Evolutionary conservation across 805 yeast genomes (phyloP), one percentile per base, ranked within the genome.

Genomic region (Kluyveromyces dobzhanskii): DNA sequence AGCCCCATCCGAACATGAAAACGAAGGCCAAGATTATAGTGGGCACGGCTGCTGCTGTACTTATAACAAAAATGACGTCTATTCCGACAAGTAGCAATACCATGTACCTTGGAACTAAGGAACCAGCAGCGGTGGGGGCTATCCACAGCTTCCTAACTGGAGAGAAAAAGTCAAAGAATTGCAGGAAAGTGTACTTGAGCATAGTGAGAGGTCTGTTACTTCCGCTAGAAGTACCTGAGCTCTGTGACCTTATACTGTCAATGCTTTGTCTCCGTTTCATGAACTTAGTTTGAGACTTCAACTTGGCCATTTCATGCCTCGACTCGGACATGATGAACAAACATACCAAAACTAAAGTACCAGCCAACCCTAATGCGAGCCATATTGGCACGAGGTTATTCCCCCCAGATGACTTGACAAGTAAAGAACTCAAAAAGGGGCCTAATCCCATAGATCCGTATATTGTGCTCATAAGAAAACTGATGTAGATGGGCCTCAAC

Each of bases 391-490:
- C 26, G 11, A 57, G 40, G 28, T 57, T 51, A 2, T 63, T 56
- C 12, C 54, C 59, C 9, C 47, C 37, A 46, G 60, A 39, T 0
- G 40, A 4, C 21, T 56, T 56, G 3, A 67, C 49, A 1, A 65
- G 34, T 0, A 63, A 24, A 25, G 78, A 73, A 3, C 85, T 78
- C 1, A 71, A 38, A 28, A 78, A 44, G 0, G 94, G 92, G 1
- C 90, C 92, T 7, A 71, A 10, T 1, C 80, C 80, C 46, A 76
- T 50, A 0, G 87, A 83, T 3, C 70, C 64, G 49, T 73, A 79
- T 36, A 81, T 58, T 13, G 73, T 59, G 9, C 88, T 84, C 53
- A 72, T 65, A 18, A 73, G 62, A 21, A 75, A 61, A 10, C 88
- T 85, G 46, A 84, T 63, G 16, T 71, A 65, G 38, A 72, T 68